Base-by-base conservation (phyloP, 164 flowering plant species). In the Vitis labrusca region DNA sequence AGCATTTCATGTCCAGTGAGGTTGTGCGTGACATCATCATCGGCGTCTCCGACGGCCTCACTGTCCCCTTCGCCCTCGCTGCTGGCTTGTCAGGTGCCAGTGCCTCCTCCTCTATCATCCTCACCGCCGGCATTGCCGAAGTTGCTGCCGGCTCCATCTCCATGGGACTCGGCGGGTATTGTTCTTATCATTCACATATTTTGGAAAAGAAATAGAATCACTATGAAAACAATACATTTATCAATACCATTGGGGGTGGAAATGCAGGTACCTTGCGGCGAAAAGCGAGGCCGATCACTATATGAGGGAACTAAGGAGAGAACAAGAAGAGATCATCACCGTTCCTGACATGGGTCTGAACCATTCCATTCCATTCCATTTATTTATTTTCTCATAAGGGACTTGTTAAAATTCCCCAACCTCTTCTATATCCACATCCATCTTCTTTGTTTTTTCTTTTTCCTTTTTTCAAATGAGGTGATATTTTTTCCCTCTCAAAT, bases 111-210 rank as follows among this genome's bases (percentile, higher is more conserved):
- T 80, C 91, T 56, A 83, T 94, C 70, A 83, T 94, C 47, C 91
- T 94, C 75, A 90, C 92, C 32, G 98, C 98, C n/a, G 97, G 98
- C 50, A 78, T 92, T n/a, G 97, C 98, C 37, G 97, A 94, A 66
- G 93, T 92, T 15, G 97, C 92, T 52, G 98, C 97, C 67, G 98
- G 98, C 59, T 93, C 98, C 74, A 90, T 94, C 78, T 89, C 98
- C 73, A 94, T 94, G 98, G 98, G 97, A 14, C 93, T 91, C 48
- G 98, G 97, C 74, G 97, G 98, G 96, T 91, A 79, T 23, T 6
- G 15, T 47, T 37, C 44, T 37, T 37, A 6, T 6, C 44, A 3
- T 37, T 37, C 44, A 6, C 44, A 3, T 37, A 6, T 37, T 5
- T 37, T 37, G 44, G 44, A 37, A 37, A 37, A 37, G 44, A 37